These are phyloP conservation scores for Hymenochaete sp. DNA, from an alignment of 1,284 basidiomycete species.

Conservation along the genomic window DNA sequence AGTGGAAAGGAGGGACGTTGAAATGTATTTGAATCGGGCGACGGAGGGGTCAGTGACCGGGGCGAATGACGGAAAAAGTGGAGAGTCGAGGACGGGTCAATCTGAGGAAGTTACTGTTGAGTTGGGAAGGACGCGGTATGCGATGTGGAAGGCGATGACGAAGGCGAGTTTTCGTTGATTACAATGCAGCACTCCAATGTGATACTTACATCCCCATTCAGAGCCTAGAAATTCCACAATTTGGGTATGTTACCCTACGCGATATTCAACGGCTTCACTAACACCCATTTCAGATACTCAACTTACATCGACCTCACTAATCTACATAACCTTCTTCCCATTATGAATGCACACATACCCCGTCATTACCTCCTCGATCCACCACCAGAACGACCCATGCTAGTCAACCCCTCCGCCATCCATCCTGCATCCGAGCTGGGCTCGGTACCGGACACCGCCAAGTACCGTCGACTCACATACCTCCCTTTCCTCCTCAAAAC, in stretches of 20 bases:
- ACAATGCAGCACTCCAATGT: constrained; percentile 4
- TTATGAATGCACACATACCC: constrained; percentile 67
- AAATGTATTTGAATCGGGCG: constrained; percentile 41
- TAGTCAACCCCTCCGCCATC: constrained; percentile 43
- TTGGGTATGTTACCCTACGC: constrained; percentile 41
- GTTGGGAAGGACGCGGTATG: constrained; percentile 68
- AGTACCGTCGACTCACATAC: constrained; percentile 66
- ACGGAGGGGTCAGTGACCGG: constrained; percentile 11
- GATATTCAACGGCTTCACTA: not conserved
- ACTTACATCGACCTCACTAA: constrained; percentile 79
- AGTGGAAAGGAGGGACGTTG: constrained; percentile 70
- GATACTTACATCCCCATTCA: constrained; percentile 25
- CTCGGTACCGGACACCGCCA: constrained; percentile 36
- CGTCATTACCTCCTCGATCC: constrained; percentile 40
- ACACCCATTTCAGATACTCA: constrained; percentile 44
- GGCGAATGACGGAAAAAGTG: constrained; percentile 23
- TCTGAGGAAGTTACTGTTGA: constrained; percentile 55
- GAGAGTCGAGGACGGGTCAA: no score
- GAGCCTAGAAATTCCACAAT: constrained; percentile 76
- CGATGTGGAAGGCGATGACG: constrained; percentile 84
- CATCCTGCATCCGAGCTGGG: constrained; percentile 34
- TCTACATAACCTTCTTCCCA: constrained; percentile 61
- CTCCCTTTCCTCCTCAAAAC: constrained; percentile 85
- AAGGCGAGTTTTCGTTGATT: constrained; percentile 37
- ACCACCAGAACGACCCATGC: constrained; percentile 31